Base-by-base conservation (phyloP, 1,284 basidiomycete genomes). In the Leccinum pachyderme region DNA sequence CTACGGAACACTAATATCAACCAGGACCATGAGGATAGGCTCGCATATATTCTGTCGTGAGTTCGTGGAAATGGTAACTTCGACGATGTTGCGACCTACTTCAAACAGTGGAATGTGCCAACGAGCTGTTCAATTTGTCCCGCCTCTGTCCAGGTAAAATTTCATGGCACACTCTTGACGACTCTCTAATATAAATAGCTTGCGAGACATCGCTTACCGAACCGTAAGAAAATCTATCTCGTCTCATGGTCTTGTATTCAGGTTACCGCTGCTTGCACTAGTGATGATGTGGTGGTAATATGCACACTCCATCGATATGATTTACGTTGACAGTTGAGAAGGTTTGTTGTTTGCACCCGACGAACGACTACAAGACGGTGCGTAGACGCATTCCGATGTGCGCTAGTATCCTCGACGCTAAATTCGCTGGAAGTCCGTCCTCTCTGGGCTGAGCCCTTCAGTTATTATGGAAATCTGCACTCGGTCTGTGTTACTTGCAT, bases 341-440 rank as follows among this genome's bases (percentile, higher is more conserved):
- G 89, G 80, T 91, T 39, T 87, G 84, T 72, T 87, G 89, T 5
- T 68, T 91, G 24, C 85, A 87, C 64, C 89, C 90, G 0, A 85
- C 89, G 2, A 92, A 92, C 65, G 89, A 92, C 69, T 92, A 92
- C 71, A 92, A 91, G 75, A 92, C 90, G 51, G 86, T 82, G 67
- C 72, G 79, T 78, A 73, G 73, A 73, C 67, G 52, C 62, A 59
- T 55, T n/a, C 49, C 15, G n/a, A 25, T 35, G 47, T 41, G 24
- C 46, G 61, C 58, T 47, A 18, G 18, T 18, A 41, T 37, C 31
- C 15, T 59, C 58, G 22, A 65, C 31, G 47, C 33, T 22, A 18
- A 18, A 18, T 37, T 46, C 31, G 41, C 50, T 29, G 7, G 28
- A 60, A 92, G 90, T 92, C 89, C n/a, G 89, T 92, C 57, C 74